Evolutionary conservation across 139 green algal genomes (phyloP).

Genomic region (Diplosphaera chodatii): DNA sequence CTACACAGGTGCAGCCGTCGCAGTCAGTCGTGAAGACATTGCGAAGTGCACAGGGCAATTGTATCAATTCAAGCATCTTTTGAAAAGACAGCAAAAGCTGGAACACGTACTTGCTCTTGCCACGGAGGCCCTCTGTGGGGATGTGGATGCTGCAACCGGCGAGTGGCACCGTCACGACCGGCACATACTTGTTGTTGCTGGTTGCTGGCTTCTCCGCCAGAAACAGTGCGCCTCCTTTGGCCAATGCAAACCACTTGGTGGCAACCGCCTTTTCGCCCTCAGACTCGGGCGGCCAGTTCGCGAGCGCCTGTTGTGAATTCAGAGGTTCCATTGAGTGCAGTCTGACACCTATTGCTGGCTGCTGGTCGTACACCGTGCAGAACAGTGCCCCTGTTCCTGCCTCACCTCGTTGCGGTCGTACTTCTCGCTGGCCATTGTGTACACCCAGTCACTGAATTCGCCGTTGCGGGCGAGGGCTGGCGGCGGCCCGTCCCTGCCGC

Average conservation of each 20-base stretch:
- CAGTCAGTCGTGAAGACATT: too few species aligned
- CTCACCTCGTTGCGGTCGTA: slow-evolving; percentile 5
- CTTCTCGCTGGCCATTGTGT: slow-evolving; percentile 5
- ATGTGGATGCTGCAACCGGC: slow-evolving; percentile 30
- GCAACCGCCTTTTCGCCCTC: slow-evolving; percentile 5
- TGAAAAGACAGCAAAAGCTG: too few species aligned
- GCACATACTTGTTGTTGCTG: slow-evolving; percentile 6
- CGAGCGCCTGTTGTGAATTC: slow-evolving; percentile 13
- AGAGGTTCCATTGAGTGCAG: too few species aligned
- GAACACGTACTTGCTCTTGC: slow-evolving; percentile 15
- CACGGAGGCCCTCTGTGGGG: slow-evolving; percentile 21
- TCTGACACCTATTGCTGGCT: too few species aligned
- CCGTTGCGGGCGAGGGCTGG: slow-evolving; percentile 10
- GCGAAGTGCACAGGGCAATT: too few species aligned
- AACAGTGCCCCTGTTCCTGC: too few species aligned
- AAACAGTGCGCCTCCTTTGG: slow-evolving; percentile 3
- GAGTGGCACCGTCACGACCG: slow-evolving; percentile 27
- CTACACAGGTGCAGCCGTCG: too few species aligned
- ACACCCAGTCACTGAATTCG: slow-evolving; percentile 27
- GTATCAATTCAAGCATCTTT: too few species aligned
- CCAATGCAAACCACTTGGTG: slow-evolving; percentile 13
- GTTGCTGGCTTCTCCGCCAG: slow-evolving; percentile 1
- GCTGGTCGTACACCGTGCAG: too few species aligned
- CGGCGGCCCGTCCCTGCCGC: slow-evolving; percentile 3
- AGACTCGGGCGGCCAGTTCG: slow-evolving; percentile 17